Percentiles rank a stretch among this genome's conserved stretches.
phyloP scores from a whole-genome alignment of 768 basidiomycete species.

The Pleurotus citrinopileatus region DNA sequence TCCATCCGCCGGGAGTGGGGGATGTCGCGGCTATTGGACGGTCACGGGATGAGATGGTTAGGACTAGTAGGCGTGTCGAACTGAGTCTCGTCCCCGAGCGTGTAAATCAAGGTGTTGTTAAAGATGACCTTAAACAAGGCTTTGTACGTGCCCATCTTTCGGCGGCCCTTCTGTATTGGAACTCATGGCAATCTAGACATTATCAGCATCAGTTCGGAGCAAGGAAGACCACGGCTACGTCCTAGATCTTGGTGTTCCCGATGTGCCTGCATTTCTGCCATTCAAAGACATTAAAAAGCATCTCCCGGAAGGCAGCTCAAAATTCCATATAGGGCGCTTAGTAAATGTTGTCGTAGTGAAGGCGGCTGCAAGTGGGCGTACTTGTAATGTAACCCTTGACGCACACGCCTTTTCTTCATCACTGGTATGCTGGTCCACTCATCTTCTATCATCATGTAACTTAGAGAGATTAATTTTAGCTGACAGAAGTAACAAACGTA shows the following conservation, averaged over 20 bases:
- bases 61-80: slow-evolving; percentile 76
- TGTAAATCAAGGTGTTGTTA: slow-evolving; percentile 79
- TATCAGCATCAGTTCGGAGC: slow-evolving; percentile 76
- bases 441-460: neutral
- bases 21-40: slow-evolving; percentile 56
- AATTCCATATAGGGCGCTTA: slow-evolving; percentile 63
- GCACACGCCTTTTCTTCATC: slow-evolving; percentile 44
- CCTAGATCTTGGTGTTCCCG: slow-evolving; percentile 78
- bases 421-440: slow-evolving; percentile 40
- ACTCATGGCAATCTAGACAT: slow-evolving; percentile 43
- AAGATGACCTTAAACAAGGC: slow-evolving; percentile 71
- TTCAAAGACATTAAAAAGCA: slow-evolving; percentile 64
- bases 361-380: slow-evolving; percentile 74
- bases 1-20: slow-evolving; percentile 66
- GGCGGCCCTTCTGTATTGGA: neutral
- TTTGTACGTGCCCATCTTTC: slow-evolving; percentile 53
- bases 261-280: slow-evolving; percentile 80
- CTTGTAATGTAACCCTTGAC: slow-evolving; percentile 66
- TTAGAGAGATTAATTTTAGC: slow-evolving; percentile 29
- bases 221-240: slow-evolving; percentile 95
- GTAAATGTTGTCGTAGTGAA: slow-evolving; percentile 65
- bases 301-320: slow-evolving; percentile 20
- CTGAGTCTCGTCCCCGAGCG: slow-evolving; percentile 79
- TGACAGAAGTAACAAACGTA: slow-evolving; percentile 76
- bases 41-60: slow-evolving; percentile 63